Evolutionary conservation across 257 asterid species (phyloP).

Genomic region (Salvia miltiorrhiza): DNA sequence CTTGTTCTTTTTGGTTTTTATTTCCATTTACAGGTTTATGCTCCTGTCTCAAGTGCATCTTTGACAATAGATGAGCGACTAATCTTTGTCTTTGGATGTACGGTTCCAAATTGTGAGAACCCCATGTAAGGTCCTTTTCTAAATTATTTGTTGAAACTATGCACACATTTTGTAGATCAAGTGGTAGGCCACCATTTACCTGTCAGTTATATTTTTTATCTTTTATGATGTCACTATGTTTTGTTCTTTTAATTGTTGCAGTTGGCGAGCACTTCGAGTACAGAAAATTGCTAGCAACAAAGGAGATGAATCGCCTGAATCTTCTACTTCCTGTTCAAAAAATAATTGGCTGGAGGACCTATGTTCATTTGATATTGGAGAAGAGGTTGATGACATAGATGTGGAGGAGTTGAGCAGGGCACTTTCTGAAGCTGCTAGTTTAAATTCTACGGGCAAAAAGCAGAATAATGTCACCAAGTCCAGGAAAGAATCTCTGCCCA

Average conservation of each 20-base stretch:
- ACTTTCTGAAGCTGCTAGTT: slow-evolving; percentile 60
- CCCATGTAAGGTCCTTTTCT: slow-evolving; percentile 47
- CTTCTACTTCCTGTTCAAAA: slow-evolving; percentile 39
- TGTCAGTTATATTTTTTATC: background rate
- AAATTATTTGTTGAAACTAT: background rate
- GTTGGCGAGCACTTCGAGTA: slow-evolving; percentile 85
- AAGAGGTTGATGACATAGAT: slow-evolving; percentile 54
- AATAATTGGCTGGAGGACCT: slow-evolving; percentile 43
- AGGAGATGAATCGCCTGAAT: slow-evolving; percentile 19
- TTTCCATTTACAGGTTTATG: slow-evolving; percentile 61
- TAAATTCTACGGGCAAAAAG: slow-evolving; percentile 40
- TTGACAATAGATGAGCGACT: slow-evolving; percentile 55
- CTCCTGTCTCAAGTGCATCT: slow-evolving; percentile 54
- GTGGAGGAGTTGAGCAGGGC: slow-evolving; percentile 75
- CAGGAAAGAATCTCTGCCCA: slow-evolving; percentile 27
- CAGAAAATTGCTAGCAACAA: slow-evolving; percentile 51
- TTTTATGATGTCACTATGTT: background rate
- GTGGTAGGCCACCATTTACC: background rate
- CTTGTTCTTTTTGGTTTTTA: background rate
- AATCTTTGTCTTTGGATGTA: slow-evolving; percentile 67
- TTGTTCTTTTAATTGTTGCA: slow-evolving; percentile 29
- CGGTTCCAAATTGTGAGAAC: slow-evolving; percentile 57
- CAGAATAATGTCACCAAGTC: slow-evolving; percentile 31
- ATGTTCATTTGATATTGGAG: slow-evolving; percentile 42
- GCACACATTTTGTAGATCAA: background rate